Percentiles rank a stretch among this genome's conserved stretches.
Conservation (phyloP, 129 eudicot species). For the Flaveria robusta region DNA sequence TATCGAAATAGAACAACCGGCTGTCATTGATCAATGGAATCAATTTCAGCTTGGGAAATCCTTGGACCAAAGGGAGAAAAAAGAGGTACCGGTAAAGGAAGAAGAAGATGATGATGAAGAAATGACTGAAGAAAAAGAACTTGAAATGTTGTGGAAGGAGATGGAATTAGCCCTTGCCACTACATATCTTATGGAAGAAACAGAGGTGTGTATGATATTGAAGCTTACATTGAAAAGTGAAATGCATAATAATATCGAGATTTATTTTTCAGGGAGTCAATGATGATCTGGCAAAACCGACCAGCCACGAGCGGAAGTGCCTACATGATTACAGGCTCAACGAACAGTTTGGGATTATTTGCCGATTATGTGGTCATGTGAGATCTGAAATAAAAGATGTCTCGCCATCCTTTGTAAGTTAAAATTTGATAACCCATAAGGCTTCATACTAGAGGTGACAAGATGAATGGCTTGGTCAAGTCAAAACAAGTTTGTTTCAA, state of each 20-base stretch:
- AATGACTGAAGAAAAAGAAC: conserved; percentile 50
- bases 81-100: conserved; percentile 41
- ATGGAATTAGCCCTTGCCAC: conserved; percentile 89
- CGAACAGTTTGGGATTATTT: conserved; percentile 81
- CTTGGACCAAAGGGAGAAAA: conserved; percentile 40
- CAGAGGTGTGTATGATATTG: conserved; percentile 46
- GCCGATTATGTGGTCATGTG: conserved; percentile 76
- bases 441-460: conserved; percentile 15
- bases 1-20: conserved; percentile 59
- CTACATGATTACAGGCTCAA: conserved; percentile 76
- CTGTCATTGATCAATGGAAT: conserved; percentile 81
- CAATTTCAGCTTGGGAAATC: conserved; percentile 52
- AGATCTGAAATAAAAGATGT: conserved; percentile 86
- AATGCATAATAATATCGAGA: conserved; percentile 12
- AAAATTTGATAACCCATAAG: background rate
- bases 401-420: conserved; percentile 83
- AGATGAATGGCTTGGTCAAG: conserved; percentile 4
- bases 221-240: background rate
- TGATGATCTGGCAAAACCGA: conserved; percentile 37
- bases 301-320: conserved; percentile 47
- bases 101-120: conserved; percentile 77
- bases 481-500: background rate
- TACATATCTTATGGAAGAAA: conserved; percentile 69
- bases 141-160: conserved; percentile 82
- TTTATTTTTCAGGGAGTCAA: conserved; percentile 48